Evolutionary conservation across 108 stramenopile genomes (phyloP).

Genomic region (Nitzschia palea): DNA sequence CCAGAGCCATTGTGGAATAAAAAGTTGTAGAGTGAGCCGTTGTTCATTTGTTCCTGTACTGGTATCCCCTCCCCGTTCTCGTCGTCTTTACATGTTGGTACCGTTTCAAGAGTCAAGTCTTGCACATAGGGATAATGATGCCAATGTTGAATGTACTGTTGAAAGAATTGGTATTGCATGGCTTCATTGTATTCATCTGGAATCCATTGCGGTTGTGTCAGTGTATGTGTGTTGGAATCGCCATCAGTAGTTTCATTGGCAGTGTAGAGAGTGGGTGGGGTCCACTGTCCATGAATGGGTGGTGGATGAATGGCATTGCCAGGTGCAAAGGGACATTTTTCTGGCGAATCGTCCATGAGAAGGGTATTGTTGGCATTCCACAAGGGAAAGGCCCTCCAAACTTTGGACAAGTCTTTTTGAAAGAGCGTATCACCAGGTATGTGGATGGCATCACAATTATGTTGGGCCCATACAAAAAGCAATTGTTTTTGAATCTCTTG

Average conservation of each 20-base stretch:
- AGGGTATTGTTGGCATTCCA: slow-evolving; percentile 80
- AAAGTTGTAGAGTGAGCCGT: slow-evolving; percentile 4
- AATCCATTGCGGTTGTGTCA: not conserved
- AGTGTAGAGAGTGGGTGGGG: not conserved
- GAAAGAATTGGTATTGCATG: slow-evolving; percentile 28
- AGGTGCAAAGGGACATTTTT: slow-evolving; percentile 57
- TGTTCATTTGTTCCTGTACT: slow-evolving; percentile 4
- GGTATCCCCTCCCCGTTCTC: not conserved
- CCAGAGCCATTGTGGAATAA: slow-evolving; percentile 1
- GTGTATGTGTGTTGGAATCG: not conserved
- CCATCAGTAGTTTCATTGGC: not conserved
- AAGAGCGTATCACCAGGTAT: slow-evolving; percentile 32
- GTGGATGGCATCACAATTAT: slow-evolving; percentile 26
- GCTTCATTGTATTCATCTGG: slow-evolving; percentile 26
- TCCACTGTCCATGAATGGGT: slow-evolving; percentile 52
- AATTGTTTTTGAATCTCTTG: slow-evolving; percentile 41
- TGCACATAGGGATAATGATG: not conserved
- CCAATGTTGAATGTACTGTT: slow-evolving; percentile 18
- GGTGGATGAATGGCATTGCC: slow-evolving; percentile 75
- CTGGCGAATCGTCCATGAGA: slow-evolving; percentile 79
- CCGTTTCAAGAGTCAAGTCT: not conserved
- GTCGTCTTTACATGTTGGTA: not conserved
- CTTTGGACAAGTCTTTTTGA: slow-evolving; percentile 66
- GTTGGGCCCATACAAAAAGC: slow-evolving; percentile 78
- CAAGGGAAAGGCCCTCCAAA: slow-evolving; percentile 69